Conservation (phyloP, 1,284 basidiomycete genomes). For the Takashimella koratensis region DNA sequence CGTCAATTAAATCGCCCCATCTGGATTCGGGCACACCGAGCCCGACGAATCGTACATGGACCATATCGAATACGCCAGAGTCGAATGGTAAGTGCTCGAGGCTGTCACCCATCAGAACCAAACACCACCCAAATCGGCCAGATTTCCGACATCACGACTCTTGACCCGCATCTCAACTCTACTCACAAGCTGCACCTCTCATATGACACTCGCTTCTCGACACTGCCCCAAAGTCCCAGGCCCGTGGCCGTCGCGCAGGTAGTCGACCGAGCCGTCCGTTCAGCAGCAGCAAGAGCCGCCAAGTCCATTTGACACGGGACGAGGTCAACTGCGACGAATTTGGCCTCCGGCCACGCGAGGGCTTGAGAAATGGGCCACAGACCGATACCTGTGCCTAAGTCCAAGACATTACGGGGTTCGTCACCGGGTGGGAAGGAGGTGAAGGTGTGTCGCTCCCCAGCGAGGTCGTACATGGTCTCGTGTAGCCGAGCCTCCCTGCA, state of each 20-base stretch:
- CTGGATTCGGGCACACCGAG: constrained; percentile 44
- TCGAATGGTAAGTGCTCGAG: constrained; percentile 43
- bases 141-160: too few relatives aligned
- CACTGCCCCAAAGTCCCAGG: constrained; percentile 34
- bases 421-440: constrained; percentile 16
- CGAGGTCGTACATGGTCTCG: constrained; percentile 39
- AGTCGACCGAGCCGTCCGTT: constrained; percentile 18
- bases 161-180: background rate
- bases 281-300: constrained; percentile 17
- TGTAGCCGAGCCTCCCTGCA: constrained; percentile 41
- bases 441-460: constrained; percentile 37
- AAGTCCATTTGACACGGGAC: constrained; percentile 41
- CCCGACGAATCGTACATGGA: constrained; percentile 45
- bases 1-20: constrained; percentile 43
- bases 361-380: constrained; percentile 47
- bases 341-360: constrained; percentile 32
- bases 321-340: constrained; percentile 42
- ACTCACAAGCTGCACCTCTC: constrained; percentile 45
- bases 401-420: constrained; percentile 34
- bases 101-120: constrained; percentile 26
- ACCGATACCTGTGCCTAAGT: constrained; percentile 46
- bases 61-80: constrained; percentile 44
- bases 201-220: constrained; percentile 38
- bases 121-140: background rate
- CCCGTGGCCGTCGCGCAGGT: constrained; percentile 12